Evolutionary conservation across 2,329 filamentous ascomycete genomes (phyloP).

Genomic region (Ophiosphaerella herpotricha): DNA sequence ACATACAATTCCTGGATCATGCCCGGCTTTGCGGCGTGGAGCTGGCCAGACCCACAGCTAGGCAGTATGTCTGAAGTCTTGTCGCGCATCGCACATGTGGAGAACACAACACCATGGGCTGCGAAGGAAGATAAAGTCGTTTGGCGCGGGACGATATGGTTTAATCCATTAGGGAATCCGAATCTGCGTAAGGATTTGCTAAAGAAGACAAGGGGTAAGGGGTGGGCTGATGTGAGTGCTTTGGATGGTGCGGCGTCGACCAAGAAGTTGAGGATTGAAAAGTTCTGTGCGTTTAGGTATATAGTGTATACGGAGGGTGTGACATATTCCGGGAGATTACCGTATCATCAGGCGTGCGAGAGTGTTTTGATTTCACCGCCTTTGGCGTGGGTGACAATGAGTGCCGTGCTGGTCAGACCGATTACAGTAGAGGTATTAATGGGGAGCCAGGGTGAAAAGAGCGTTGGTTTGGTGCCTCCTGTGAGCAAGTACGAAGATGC

Average conservation of each 20-base stretch:
- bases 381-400: conserved; percentile 17
- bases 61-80: conserved; percentile 16
- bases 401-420: conserved; percentile 13
- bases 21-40: conserved; percentile 26
- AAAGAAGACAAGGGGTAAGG: conserved; percentile 13
- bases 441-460: not conserved
- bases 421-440: conserved; percentile 13
- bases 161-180: conserved; percentile 21
- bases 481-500: conserved; percentile 8
- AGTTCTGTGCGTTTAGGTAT: conserved; percentile 24
- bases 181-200: conserved; percentile 23
- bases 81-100: conserved; percentile 9
- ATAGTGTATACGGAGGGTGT: conserved; percentile 28
- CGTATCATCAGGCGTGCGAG: conserved; percentile 24
- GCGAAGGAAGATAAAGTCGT: conserved; percentile 20
- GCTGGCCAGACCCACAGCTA: conserved; percentile 8
- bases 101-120: conserved; percentile 6
- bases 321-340: conserved; percentile 22
- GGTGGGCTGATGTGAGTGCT: conserved; percentile 25
- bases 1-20: conserved; percentile 23
- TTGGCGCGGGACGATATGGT: conserved; percentile 29
- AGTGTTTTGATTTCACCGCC: conserved; percentile 21
- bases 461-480: not conserved
- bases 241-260: conserved; percentile 1
- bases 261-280: conserved; percentile 17